Percentiles rank a stretch among this genome's conserved stretches.
phyloP scores from a whole-genome alignment of 768 basidiomycete genomes.

The Mycena sanguinolenta region DNA sequence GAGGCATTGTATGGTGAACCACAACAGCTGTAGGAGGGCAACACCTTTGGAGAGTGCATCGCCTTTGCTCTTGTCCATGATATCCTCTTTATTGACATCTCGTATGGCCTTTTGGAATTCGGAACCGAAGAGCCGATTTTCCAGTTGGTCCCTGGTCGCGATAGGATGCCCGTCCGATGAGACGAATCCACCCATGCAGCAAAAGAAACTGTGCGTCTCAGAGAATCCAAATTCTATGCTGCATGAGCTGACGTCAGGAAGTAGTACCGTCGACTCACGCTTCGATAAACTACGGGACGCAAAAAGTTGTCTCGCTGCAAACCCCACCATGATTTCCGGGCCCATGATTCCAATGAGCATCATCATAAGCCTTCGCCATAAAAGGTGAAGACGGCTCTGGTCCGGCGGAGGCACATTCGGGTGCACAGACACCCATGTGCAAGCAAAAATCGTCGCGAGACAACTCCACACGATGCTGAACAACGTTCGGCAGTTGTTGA shows the following conservation, averaged over 20 bases:
- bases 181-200: conserved; percentile 47
- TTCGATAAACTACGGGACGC: conserved; percentile 17
- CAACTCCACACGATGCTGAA: conserved; percentile 39
- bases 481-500: conserved; percentile 24
- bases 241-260: background rate
- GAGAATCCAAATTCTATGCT: conserved; percentile 11
- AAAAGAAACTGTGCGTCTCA: conserved; percentile 41
- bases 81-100: conserved; percentile 27
- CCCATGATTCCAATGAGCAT: conserved; percentile 40
- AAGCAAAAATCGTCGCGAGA: conserved; percentile 36
- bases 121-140: conserved; percentile 1
- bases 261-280: background rate
- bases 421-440: conserved; percentile 42
- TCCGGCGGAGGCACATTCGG: conserved; percentile 39
- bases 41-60: conserved; percentile 50
- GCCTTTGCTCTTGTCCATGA: conserved; percentile 48
- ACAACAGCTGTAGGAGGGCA: conserved; percentile 49
- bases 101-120: background rate
- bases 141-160: conserved; percentile 30
- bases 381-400: conserved; percentile 3
- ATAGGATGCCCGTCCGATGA: conserved; percentile 12
- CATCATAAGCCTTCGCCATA: conserved; percentile 30
- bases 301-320: conserved; percentile 39
- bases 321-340: conserved; percentile 45
- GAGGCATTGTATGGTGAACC: conserved; percentile 52